Evolutionary conservation across 495 filamentous ascomycete species (phyloP).

Genomic region (Saxophila tyrrhenica): DNA sequence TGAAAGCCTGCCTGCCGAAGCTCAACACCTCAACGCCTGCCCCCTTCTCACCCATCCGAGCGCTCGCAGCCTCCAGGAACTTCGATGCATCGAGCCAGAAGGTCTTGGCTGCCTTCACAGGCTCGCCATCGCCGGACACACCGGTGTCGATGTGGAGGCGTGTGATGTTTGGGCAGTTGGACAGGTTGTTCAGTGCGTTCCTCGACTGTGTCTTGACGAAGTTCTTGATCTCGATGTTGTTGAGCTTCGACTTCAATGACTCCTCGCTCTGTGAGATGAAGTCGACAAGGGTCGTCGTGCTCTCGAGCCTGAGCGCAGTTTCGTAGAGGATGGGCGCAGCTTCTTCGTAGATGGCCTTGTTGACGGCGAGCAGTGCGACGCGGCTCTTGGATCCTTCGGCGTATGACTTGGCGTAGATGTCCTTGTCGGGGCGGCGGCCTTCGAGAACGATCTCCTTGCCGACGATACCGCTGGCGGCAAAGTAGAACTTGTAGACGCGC

Average conservation of each 20-base stretch:
- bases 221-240: conserved; percentile 2
- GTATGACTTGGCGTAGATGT: conserved; percentile 13
- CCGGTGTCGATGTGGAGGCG: conserved; percentile 6
- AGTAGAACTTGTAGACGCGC: conserved; percentile 17
- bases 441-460: conserved; percentile 12
- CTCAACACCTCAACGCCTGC: conserved; percentile 13
- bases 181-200: conserved; percentile 8
- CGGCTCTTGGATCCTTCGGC: conserved; percentile 14
- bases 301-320: conserved; percentile 8
- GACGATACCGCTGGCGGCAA: conserved; percentile 13
- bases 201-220: conserved; percentile 12
- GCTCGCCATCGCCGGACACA: conserved; percentile 4
- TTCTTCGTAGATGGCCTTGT: conserved; percentile 17
- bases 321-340: conserved; percentile 14
- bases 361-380: conserved; percentile 15
- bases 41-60: conserved; percentile 8
- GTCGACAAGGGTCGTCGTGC: conserved; percentile 11
- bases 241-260: background rate
- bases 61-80: conserved; percentile 10
- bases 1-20: conserved; percentile 10
- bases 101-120: conserved; percentile 11
- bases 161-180: conserved; percentile 6
- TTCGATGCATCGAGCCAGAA: conserved; percentile 15
- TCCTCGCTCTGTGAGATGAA: conserved; percentile 7
- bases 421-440: conserved; percentile 8